phyloP scores from a whole-genome alignment of 768 basidiomycete genomes.

The Pleurotus giganteus region DNA sequence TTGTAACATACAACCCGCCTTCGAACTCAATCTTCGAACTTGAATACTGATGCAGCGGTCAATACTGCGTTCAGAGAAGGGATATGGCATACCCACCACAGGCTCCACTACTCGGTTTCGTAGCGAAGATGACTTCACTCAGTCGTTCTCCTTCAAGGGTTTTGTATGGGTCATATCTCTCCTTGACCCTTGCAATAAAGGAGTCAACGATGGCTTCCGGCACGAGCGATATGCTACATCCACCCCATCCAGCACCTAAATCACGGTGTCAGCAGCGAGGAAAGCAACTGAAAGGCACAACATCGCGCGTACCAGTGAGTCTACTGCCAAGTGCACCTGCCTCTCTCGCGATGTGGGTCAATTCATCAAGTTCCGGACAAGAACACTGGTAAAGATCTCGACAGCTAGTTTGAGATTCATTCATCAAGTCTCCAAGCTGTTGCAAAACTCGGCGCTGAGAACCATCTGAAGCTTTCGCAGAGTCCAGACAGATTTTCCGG shows the following conservation, averaged over 20 bases:
- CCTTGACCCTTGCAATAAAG: conserved; percentile 63
- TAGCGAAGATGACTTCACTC: conserved; percentile 74
- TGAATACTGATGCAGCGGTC: conserved; percentile 2
- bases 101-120: conserved; percentile 79
- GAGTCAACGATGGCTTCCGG: conserved; percentile 54
- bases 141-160: conserved; percentile 56
- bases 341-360: conserved; percentile 59
- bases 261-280: neutral
- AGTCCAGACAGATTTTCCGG: conserved; percentile 59
- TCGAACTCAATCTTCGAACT: conserved; percentile 9
- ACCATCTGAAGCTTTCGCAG: conserved; percentile 10
- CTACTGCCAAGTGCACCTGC: conserved; percentile 81
- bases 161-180: conserved; percentile 64
- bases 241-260: conserved; percentile 87
- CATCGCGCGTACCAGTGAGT: conserved; percentile 62
- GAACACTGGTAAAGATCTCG: conserved; percentile 72
- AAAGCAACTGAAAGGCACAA: neutral
- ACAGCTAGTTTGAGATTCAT: conserved; percentile 76
- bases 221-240: conserved; percentile 83
- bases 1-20: too few species aligned
- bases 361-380: conserved; percentile 72
- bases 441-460: conserved; percentile 30
- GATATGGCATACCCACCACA: conserved; percentile 53
- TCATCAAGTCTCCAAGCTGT: conserved; percentile 70
- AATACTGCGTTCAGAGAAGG: neutral